Percentiles rank a stretch among this genome's conserved stretches.
Evolutionary conservation across 2,329 filamentous ascomycete genomes (phyloP).

Genomic region (Coniochaeta sp.): DNA sequence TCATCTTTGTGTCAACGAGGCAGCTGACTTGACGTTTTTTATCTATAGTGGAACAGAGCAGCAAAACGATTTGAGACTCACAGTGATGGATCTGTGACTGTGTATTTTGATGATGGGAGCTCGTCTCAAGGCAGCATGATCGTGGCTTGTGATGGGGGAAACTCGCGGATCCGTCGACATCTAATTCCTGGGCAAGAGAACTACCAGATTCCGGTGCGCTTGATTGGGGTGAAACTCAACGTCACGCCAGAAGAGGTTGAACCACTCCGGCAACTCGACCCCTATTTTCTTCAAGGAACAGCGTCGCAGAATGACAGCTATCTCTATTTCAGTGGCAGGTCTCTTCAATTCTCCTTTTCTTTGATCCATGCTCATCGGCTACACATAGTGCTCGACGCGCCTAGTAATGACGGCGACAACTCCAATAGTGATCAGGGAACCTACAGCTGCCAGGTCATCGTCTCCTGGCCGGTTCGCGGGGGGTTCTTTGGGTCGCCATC

Average conservation of each 20-base stretch:
- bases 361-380: background rate
- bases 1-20: background rate
- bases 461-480: conserved; percentile 39
- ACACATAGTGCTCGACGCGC: conserved; percentile 36
- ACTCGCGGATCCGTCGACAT: conserved; percentile 31
- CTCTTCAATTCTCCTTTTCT: background rate
- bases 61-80: conserved; percentile 22
- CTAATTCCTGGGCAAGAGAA: conserved; percentile 27
- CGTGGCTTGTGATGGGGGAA: conserved; percentile 42
- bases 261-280: conserved; percentile 37
- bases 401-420: conserved; percentile 29
- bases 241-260: conserved; percentile 31
- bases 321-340: conserved; percentile 42
- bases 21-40: background rate
- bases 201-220: conserved; percentile 35
- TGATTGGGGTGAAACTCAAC: conserved; percentile 37
- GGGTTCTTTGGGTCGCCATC: conserved; percentile 23
- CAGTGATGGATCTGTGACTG: conserved; percentile 25
- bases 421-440: conserved; percentile 16
- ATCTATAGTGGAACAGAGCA: conserved; percentile 30
- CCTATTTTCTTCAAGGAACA: conserved; percentile 46
- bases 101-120: conserved; percentile 38
- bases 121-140: conserved; percentile 32
- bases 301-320: conserved; percentile 43
- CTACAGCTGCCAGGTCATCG: conserved; percentile 40